phyloP scores from a whole-genome alignment of 2,329 filamentous ascomycete species.

The Xylaria sp. region DNA sequence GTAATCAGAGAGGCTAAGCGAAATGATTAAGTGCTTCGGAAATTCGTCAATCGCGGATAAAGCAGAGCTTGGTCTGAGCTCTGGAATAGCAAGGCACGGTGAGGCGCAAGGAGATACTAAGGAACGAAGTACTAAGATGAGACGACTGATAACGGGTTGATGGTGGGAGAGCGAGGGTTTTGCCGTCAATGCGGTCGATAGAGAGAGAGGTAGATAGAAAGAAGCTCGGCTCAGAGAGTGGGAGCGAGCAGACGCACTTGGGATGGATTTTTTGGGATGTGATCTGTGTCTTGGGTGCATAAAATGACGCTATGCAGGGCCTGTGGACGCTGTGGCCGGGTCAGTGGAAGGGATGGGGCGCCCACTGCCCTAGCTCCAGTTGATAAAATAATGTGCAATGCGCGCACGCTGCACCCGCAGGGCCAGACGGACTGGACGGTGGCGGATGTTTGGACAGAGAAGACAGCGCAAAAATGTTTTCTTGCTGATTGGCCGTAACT shows the following conservation, averaged over 20 bases:
- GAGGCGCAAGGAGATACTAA: constrained; percentile 8
- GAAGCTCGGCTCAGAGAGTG: constrained; percentile 23
- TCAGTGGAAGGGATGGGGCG: background rate
- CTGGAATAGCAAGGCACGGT: background rate
- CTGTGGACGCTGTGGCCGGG: constrained; percentile 4
- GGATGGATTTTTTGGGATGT: constrained; percentile 21
- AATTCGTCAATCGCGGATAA: constrained; percentile 16
- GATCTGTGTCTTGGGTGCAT: constrained; percentile 19
- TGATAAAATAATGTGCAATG: constrained; percentile 13
- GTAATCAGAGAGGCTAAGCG: background rate
- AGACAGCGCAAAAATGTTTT: constrained; percentile 15
- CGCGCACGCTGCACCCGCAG: no score
- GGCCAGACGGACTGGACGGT: no score
- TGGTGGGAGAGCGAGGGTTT: constrained; percentile 7
- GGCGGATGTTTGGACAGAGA: no score
- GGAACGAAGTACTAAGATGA: background rate
- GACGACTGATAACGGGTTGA: background rate
- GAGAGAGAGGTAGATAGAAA: constrained; percentile 2
- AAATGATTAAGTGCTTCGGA: background rate
- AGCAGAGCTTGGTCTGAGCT: background rate
- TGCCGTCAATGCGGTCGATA: background rate
- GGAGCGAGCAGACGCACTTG: constrained; percentile 1
- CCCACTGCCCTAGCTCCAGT: background rate
- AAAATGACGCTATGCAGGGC: constrained; percentile 32
- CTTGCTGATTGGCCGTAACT: constrained; percentile 20